Conservation (phyloP, 331 rosid species). For the Pyracantha coccinea region DNA sequence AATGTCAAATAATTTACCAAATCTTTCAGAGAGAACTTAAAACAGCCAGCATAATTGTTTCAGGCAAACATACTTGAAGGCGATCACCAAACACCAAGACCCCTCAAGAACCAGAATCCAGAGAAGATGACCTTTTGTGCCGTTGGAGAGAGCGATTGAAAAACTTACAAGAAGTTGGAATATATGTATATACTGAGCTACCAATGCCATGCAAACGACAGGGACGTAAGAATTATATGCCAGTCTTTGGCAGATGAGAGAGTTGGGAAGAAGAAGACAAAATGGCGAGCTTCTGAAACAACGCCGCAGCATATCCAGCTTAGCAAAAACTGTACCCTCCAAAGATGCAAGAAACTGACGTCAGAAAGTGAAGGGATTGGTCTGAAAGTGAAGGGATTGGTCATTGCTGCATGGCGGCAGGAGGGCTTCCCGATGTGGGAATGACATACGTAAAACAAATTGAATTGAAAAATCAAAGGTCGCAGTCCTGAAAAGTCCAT, state of each 20-base stretch:
- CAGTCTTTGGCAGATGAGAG: neutral
- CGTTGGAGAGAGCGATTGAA: neutral
- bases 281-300: neutral
- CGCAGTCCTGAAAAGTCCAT: neutral
- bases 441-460: neutral
- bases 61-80: neutral
- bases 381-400: neutral
- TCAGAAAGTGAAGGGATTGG: neutral
- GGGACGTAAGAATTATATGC: neutral
- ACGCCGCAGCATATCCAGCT: constrained; percentile 7
- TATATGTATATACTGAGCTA: neutral
- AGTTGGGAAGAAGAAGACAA: neutral
- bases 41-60: neutral
- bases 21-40: neutral
- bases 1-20: neutral
- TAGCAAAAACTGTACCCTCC: neutral
- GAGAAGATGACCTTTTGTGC: neutral
- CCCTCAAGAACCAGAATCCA: neutral
- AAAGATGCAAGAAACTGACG: neutral
- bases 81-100: neutral
- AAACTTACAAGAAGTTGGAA: neutral
- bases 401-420: neutral
- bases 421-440: neutral
- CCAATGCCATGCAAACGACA: neutral
- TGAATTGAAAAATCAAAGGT: neutral